Evolutionary conservation across 2,329 filamentous ascomycete species (phyloP).

Genomic region (Periglandula ipomoeae): DNA sequence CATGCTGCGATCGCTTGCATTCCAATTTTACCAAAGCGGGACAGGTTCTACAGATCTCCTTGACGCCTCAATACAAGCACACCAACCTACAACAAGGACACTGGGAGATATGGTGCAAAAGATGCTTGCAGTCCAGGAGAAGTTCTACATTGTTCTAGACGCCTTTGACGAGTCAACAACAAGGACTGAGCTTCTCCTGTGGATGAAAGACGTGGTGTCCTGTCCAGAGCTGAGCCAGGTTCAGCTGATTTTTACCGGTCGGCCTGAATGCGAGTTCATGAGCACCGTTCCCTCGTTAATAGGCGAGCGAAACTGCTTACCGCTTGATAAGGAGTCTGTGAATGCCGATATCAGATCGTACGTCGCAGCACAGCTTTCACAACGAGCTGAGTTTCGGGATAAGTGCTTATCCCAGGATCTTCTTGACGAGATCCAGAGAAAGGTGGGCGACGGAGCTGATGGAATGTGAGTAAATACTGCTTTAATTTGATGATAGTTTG

Average conservation of each 20-base stretch:
- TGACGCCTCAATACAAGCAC: neutral
- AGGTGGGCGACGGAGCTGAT: conserved; percentile 14
- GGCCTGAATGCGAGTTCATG: conserved; percentile 14
- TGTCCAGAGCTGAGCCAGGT: conserved; percentile 3
- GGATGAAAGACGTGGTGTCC: conserved; percentile 10
- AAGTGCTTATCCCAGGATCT: conserved; percentile 10
- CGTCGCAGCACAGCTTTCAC: conserved; percentile 9
- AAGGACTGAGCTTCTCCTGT: conserved; percentile 12
- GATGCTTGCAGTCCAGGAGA: too few relatives aligned
- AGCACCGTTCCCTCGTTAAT: conserved; percentile 6
- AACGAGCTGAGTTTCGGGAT: conserved; percentile 11
- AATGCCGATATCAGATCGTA: conserved; percentile 13
- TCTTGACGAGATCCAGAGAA: conserved; percentile 4
- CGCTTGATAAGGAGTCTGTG: conserved; percentile 10
- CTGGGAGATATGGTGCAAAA: too few relatives aligned
- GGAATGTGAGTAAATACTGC: conserved; percentile 19
- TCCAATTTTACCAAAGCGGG: conserved; percentile 13
- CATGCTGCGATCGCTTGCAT: conserved; percentile 10
- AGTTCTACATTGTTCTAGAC: too few relatives aligned
- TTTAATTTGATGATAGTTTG: neutral
- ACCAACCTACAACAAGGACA: too few relatives aligned
- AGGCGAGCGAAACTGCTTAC: conserved; percentile 11
- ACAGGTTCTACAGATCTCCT: conserved; percentile 1
- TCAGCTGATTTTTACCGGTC: conserved; percentile 11
- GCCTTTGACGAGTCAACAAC: too few relatives aligned